These are phyloP conservation scores for Trichoderma breve DNA, from an alignment of 2,329 filamentous ascomycete genomes.

Conservation along the genomic window DNA sequence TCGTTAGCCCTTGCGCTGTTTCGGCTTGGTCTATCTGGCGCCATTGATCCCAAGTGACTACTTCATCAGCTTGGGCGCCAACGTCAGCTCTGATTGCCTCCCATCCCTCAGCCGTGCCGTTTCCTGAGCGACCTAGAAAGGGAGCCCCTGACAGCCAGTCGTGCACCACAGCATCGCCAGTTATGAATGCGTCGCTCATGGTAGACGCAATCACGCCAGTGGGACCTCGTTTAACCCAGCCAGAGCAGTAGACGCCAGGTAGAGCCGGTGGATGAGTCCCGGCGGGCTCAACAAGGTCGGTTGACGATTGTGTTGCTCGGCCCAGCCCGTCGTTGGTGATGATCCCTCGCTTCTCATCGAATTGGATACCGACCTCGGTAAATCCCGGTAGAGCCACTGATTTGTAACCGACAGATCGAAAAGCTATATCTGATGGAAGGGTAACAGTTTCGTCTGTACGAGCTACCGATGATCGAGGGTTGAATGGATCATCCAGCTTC, in stretches of 20 bases:
- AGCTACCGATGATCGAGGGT: constrained; percentile 47
- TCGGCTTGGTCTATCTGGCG: constrained; percentile 77
- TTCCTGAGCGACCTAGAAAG: constrained; percentile 37
- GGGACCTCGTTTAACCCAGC: constrained; percentile 93
- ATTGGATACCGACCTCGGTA: constrained; percentile 69
- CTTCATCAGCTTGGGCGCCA: constrained; percentile 51
- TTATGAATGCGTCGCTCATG: constrained; percentile 90
- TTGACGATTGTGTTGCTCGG: constrained; percentile 29
- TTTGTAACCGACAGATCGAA: constrained; percentile 94
- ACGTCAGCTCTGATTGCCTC: constrained; percentile 66
- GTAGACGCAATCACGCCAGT: constrained; percentile 95
- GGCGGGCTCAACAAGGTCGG: constrained; percentile 21
- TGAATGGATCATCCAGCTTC: constrained; percentile 54
- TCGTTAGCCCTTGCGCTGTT: constrained; percentile 58
- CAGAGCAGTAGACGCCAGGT: constrained; percentile 84
- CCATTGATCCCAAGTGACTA: constrained; percentile 85
- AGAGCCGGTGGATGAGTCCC: constrained; percentile 39
- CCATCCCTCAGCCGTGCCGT: constrained; percentile 59
- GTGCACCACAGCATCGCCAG: constrained; percentile 76
- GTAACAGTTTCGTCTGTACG: constrained; percentile 49
- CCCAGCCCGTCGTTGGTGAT: constrained; percentile 81
- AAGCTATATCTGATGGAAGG: constrained; percentile 69
- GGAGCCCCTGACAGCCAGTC: constrained; percentile 61
- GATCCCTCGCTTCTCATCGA: constrained; percentile 70
- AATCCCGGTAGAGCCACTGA: constrained; percentile 76